These are phyloP conservation scores for Globisporangium irregulare DNA, from an alignment of 352 stramenopile genomes.

Conservation along the genomic window DNA sequence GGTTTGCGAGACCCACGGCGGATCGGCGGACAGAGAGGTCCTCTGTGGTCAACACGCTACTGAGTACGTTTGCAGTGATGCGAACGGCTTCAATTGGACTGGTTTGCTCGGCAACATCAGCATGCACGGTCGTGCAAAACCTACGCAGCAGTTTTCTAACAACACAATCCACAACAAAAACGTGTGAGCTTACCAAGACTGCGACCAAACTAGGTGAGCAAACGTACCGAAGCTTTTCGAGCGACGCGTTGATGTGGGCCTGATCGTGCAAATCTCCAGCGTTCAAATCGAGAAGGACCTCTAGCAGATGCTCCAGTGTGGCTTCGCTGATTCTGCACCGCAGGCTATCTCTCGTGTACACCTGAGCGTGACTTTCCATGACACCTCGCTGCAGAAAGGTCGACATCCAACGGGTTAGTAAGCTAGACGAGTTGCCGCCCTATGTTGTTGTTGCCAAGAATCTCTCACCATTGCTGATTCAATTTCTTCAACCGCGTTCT, in stretches of 20 bases:
- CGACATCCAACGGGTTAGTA: neutral
- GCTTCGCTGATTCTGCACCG: conserved; percentile 5
- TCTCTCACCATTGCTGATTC: conserved; percentile 11
- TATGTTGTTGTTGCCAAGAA: neutral
- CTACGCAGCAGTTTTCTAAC: conserved; percentile 9
- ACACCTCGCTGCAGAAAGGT: conserved; percentile 1
- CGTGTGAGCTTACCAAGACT: neutral
- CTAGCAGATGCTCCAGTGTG: conserved; percentile 11
- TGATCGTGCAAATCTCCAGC: neutral
- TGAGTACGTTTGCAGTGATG: conserved; percentile 3
- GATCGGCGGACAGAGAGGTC: conserved; percentile 17
- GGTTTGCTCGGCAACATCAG: conserved; percentile 7
- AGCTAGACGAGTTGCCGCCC: neutral
- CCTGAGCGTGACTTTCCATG: neutral
- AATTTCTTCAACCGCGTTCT: conserved; percentile 14
- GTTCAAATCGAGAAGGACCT: conserved; percentile 5
- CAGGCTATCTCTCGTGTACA: conserved; percentile 2
- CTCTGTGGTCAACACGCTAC: conserved; percentile 12
- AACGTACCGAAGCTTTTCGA: conserved; percentile 13
- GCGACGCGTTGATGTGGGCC: neutral
- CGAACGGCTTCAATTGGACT: conserved; percentile 11
- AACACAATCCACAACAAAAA: neutral
- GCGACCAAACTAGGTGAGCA: neutral
- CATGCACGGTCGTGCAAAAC: conserved; percentile 8
- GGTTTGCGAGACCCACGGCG: conserved; percentile 6